Conservation (phyloP, 2,329 filamentous ascomycete genomes). For the Colletotrichum sp. region DNA sequence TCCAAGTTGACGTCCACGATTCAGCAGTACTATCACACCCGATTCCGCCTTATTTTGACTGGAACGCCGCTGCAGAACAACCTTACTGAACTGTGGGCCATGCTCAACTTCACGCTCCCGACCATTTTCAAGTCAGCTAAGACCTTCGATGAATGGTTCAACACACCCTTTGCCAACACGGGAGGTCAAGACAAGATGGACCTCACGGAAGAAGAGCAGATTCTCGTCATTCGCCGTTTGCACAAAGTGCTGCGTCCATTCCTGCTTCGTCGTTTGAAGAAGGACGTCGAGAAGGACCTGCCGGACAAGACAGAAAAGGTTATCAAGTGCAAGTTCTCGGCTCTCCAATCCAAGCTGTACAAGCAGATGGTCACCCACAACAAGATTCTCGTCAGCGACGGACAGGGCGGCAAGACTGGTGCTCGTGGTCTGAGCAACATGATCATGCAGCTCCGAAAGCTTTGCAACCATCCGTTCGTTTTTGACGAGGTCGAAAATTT, state of each 20-base stretch:
- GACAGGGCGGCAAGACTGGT: slow-evolving; percentile 92
- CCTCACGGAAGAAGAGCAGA: slow-evolving; percentile 97
- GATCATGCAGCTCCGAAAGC: slow-evolving; percentile 98
- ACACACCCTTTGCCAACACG: slow-evolving; percentile 98
- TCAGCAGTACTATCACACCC: slow-evolving; percentile 91
- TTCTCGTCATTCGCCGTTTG: slow-evolving; percentile 96
- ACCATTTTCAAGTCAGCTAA: slow-evolving; percentile 99
- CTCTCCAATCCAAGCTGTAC: slow-evolving; percentile 91
- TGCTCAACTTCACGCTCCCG: slow-evolving; percentile 97
- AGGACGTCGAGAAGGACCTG: slow-evolving; percentile 98
- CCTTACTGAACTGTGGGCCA: slow-evolving; percentile 91
- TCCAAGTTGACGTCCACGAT: slow-evolving; percentile 97
- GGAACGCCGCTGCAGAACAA: slow-evolving; percentile 98
- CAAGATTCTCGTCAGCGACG: slow-evolving; percentile 91
- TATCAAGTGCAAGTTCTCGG: slow-evolving; percentile 98
- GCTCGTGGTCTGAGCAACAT: slow-evolving; percentile 98
- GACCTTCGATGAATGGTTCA: slow-evolving; percentile 99
- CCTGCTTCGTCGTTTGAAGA: slow-evolving; percentile 97
- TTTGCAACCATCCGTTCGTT: slow-evolving; percentile 99
- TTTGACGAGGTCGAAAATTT: slow-evolving; percentile 98
- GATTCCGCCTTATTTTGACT: slow-evolving; percentile 95
- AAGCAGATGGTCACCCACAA: slow-evolving; percentile 98
- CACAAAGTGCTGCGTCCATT: slow-evolving; percentile 98
- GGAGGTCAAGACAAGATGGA: slow-evolving; percentile 99
- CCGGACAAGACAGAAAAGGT: slow-evolving; percentile 99